Conservation (phyloP, 176 grass and related monocot species). For the Phoenix roebelenii region DNA sequence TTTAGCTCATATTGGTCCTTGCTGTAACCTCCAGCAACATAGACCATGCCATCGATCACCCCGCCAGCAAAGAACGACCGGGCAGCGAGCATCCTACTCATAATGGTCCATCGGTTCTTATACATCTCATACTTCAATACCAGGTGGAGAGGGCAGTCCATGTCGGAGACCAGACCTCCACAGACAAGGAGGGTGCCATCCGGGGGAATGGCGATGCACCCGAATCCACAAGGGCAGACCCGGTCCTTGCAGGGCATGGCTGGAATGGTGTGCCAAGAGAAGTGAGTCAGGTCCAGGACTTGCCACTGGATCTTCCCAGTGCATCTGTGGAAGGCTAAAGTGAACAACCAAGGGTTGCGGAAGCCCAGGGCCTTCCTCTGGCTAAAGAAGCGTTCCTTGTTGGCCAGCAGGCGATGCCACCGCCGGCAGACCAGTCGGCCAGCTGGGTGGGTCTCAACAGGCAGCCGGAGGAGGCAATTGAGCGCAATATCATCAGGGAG, state of each 20-base stretch:
- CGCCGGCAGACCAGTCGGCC: slow-evolving; percentile 71
- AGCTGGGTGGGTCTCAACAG: slow-evolving; percentile 34
- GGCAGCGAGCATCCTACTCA: slow-evolving; percentile 60
- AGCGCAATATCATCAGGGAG: slow-evolving; percentile 83
- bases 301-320: slow-evolving; percentile 94
- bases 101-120: slow-evolving; percentile 58
- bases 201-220: slow-evolving; percentile 58
- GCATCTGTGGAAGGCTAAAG: slow-evolving; percentile 85
- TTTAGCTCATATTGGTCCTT: slow-evolving; percentile 73
- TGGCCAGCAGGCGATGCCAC: slow-evolving; percentile 58
- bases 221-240: slow-evolving; percentile 72
- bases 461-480: slow-evolving; percentile 73
- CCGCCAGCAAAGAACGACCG: slow-evolving; percentile 87
- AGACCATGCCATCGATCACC: slow-evolving; percentile 53
- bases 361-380: slow-evolving; percentile 45
- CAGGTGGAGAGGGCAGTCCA: slow-evolving; percentile 88
- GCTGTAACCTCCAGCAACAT: slow-evolving; percentile 86
- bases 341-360: slow-evolving; percentile 53
- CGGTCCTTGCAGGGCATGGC: slow-evolving; percentile 80
- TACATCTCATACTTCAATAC: slow-evolving; percentile 70
- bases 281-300: slow-evolving; percentile 60
- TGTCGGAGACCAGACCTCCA: slow-evolving; percentile 79
- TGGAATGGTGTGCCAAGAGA: slow-evolving; percentile 76
- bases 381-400: slow-evolving; percentile 52
- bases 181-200: slow-evolving; percentile 66